A percentile compares a stretch with the other conserved stretches of the same genome.
These are phyloP conservation scores for Alternaria triticina DNA, from an alignment of 2,329 filamentous ascomycete species.

Conservation along the genomic window DNA sequence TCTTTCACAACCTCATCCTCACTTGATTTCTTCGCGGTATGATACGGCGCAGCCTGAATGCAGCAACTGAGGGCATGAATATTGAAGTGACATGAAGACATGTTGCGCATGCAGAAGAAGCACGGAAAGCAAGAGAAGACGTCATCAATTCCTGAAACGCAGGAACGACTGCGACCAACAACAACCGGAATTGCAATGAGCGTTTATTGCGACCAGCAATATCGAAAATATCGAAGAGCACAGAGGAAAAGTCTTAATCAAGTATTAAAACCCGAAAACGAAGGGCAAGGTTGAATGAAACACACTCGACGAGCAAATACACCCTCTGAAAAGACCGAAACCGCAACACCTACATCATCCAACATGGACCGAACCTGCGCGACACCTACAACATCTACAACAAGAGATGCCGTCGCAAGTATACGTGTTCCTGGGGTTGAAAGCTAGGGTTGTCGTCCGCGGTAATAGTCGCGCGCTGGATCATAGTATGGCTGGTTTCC, in stretches of 20 bases:
- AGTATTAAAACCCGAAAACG: neutral
- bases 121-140: neutral
- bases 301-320: constrained; percentile 6
- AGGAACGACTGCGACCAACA: neutral
- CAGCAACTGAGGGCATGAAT: neutral
- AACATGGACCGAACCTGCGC: neutral
- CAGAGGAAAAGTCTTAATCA: neutral
- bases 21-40: neutral
- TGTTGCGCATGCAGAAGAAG: neutral
- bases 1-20: constrained; percentile 10
- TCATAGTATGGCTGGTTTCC: constrained; percentile 28
- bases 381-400: constrained; percentile 29
- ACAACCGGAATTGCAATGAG: neutral
- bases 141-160: neutral
- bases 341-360: constrained; percentile 12
- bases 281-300: neutral
- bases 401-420: constrained; percentile 3
- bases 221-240: neutral
- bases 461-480: constrained; percentile 29
- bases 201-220: neutral
- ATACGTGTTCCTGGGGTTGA: neutral
- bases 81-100: neutral
- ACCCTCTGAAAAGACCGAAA: constrained; percentile 5
- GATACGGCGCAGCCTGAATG: neutral
- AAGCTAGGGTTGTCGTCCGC: constrained; percentile 6